Conservation (phyloP, 257 asterid species). For the Osmanthus fragrans region DNA sequence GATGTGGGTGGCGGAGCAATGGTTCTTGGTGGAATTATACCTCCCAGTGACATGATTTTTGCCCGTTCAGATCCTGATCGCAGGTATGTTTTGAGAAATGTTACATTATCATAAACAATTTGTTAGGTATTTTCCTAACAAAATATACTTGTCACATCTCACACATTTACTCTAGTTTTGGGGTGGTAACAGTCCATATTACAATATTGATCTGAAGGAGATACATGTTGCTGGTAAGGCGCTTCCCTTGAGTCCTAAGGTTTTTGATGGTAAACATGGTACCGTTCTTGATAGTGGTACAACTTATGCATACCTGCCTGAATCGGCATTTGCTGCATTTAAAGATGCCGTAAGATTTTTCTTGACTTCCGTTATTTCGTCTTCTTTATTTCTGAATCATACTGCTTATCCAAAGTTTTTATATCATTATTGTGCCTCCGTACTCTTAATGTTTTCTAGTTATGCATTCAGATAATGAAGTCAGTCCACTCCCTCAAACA, state of each 20-base stretch:
- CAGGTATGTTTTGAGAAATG: conserved; percentile 64
- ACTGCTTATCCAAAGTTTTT: neutral
- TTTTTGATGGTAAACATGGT: conserved; percentile 91
- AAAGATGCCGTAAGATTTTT: conserved; percentile 78
- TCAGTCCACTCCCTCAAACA: conserved; percentile 68
- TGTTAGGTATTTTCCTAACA: conserved; percentile 84
- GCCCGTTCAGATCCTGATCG: conserved; percentile 82
- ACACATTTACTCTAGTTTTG: conserved; percentile 87
- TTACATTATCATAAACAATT: conserved; percentile 36
- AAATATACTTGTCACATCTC: conserved; percentile 87
- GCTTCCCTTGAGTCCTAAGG: conserved; percentile 54
- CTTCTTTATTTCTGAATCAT: conserved; percentile 4
- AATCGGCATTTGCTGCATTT: conserved; percentile 79
- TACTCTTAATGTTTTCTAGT: conserved; percentile 26
- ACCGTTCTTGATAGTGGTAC: conserved; percentile 96
- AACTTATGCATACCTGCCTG: conserved; percentile 96
- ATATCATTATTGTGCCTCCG: neutral
- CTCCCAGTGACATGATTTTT: conserved; percentile 83
- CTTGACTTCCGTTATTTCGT: conserved; percentile 24
- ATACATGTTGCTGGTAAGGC: conserved; percentile 93
- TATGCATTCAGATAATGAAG: conserved; percentile 62
- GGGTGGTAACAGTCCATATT: conserved; percentile 80
- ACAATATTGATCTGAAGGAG: conserved; percentile 96
- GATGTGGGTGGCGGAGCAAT: conserved; percentile 98
- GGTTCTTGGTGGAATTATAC: conserved; percentile 91